A percentile compares a stretch with the other conserved stretches of the same genome.
phyloP scores from a whole-genome alignment of 176 grass and related monocot species.

The Puya raimondii region DNA sequence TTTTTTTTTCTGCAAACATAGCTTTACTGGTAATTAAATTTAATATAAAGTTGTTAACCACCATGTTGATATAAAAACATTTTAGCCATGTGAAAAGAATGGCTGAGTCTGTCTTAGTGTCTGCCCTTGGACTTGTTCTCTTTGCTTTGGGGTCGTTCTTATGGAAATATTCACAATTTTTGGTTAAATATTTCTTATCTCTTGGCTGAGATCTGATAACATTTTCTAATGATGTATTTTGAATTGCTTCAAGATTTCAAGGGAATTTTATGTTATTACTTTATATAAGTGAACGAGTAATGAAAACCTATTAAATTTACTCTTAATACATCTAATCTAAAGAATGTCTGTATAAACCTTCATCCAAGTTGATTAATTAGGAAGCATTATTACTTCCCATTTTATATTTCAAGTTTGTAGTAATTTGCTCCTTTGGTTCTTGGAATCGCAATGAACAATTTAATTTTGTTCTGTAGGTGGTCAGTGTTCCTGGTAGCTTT shows the following conservation, averaged over 20 bases:
- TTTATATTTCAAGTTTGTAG: not conserved
- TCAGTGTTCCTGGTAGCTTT: constrained; percentile 94
- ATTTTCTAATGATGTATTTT: no score
- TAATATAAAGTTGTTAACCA: not conserved
- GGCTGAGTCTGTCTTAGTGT: not conserved
- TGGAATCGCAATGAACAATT: not conserved
- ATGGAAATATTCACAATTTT: no score
- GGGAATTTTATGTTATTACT: no score
- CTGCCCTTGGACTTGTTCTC: not conserved
- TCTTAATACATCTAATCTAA: no score
- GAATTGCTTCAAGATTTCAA: no score
- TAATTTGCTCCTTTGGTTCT: not conserved
- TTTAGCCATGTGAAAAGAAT: not conserved
- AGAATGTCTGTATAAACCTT: no score
- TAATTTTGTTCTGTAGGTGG: constrained; percentile 43
- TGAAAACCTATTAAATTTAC: no score
- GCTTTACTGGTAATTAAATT: not conserved
- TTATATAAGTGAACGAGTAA: no score
- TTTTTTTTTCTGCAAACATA: not conserved
- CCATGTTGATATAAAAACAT: not conserved
- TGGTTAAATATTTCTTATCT: no score
- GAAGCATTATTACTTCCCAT: not conserved
- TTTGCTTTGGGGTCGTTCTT: not conserved
- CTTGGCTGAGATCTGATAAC: no score
- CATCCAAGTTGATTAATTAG: not conserved